phyloP scores from a whole-genome alignment of 352 stramenopile species.

The Peronosclerospora sorghi region DNA sequence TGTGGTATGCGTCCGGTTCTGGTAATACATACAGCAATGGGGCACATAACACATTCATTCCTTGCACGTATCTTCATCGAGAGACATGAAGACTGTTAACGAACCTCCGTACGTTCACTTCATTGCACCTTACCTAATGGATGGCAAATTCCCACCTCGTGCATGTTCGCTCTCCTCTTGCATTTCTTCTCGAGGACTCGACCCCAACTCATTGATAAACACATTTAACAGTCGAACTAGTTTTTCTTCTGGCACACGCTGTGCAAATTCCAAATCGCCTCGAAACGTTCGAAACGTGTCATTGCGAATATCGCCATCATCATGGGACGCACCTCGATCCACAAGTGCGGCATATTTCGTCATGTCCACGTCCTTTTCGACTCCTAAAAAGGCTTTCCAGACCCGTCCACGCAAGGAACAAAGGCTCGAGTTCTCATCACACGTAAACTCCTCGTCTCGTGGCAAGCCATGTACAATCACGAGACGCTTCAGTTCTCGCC shows the following conservation, averaged over 20 bases:
- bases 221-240: conserved; percentile 86
- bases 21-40: conserved; percentile 89
- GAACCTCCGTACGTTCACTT: neutral
- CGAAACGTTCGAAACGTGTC: conserved; percentile 89
- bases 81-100: neutral
- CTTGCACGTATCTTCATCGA: conserved; percentile 77
- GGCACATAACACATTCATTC: conserved; percentile 87
- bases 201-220: conserved; percentile 81
- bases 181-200: conserved; percentile 13
- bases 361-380: conserved; percentile 46
- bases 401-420: conserved; percentile 76
- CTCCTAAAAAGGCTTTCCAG: conserved; percentile 84
- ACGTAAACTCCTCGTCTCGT: conserved; percentile 20
- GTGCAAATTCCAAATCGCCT: conserved; percentile 76
- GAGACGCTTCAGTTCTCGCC: conserved; percentile 74
- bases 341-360: conserved; percentile 63
- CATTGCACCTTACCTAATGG: conserved; percentile 24
- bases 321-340: conserved; percentile 58
- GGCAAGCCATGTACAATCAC: conserved; percentile 72
- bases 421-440: conserved; percentile 4
- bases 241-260: conserved; percentile 85
- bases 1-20: conserved; percentile 84
- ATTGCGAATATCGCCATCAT: conserved; percentile 84
- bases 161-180: conserved; percentile 10
- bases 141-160: conserved; percentile 24